Base-by-base conservation (phyloP, 306 rosid genomes). In the Luffa acutangula region DNA sequence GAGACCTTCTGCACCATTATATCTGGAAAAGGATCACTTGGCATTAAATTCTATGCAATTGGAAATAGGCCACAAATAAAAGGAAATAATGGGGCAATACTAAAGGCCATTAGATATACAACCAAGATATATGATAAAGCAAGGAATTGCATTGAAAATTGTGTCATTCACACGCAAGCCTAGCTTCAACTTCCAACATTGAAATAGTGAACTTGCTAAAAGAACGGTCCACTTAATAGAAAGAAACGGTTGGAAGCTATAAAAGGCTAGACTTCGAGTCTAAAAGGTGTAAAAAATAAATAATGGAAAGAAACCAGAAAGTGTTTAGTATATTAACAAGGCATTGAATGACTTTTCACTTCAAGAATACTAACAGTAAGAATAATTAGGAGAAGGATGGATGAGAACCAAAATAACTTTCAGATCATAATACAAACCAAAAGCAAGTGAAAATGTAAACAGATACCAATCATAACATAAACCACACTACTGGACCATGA, bases 1-100 rank as follows among this genome's bases (percentile, higher is more conserved):
- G 73, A 95, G 91, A 79, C 97, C 98, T 84, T 87, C 90, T 58
- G 93, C 92, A 77, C 97, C 97, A 86, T 95, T 95, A 87, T 92
- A 95, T 87, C 97, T 92, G 76, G 80, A 87, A 78, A 80, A 82
- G 51, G 73, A 79, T 83, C 73, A 33, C 25, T 73, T 78, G 80
- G 8, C 46, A 52, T 75, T 52, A 49, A 33, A 34, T 17, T 34
- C 63, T 34, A 36, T 52, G 48, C 78, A 49, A 17, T 34, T 17
- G 5, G 7, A 75, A 53, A 34, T 17, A 52, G 46, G 36, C 49
- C 78, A 49, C 48, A 34, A 75, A 75, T 34, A 52, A 34, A 52
- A 52, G 77, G 20, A 76, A 51, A 9, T n/a, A 36, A 54, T 76
- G 39, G 49, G 2, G n/a, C 15, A 36, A 17, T 54, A 39, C n/a